Base-by-base conservation (phyloP, 768 basidiomycete species). In the Tricholoma hemisulphureum region DNA sequence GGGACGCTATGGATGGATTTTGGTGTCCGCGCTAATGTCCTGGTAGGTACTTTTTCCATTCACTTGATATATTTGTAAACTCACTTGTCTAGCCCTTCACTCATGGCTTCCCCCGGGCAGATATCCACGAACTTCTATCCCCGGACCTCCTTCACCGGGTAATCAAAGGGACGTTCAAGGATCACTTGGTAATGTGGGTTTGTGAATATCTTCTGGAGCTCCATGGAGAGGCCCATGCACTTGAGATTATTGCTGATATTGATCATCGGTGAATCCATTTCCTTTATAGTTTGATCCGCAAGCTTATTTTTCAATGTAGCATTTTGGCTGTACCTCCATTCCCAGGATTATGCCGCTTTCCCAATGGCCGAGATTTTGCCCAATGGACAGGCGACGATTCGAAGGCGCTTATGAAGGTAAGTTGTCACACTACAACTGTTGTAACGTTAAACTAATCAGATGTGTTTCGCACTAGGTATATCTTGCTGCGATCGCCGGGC, bases 371-470 rank as follows among this genome's bases (percentile, higher is more conserved):
- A 34, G 46, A 64, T 21, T 69, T 58, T 41, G 49, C 45, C 0
- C 68, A 71, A 28, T 71, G 70, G 68, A 71, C 70, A 4, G 68
- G 67, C 1, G 69, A 73, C 58, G 69, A 71, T 37, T 72, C 69
- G 9, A 72, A 74, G 53, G 73, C 69, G 2, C 52, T 72, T 1
- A 72, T 74, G 73, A 74, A 74, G 67, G 73, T 71, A 51, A 39
- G n/a, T 11, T 39, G 29, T 51, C 3, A 28, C 34, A 49, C 3
- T 32, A 20, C 16, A 34, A 16, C 26, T 8, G 2, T 13, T 49
- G 24, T 32, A 11, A 39, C 14, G 16, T 1, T 43, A 23, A 50
- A 6, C 34, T 45, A 23, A 37, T 45, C 6, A 26, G 43, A 45
- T 6, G 8, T 14, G 51, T 26, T 28, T 51, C 8, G 23, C 28